These are phyloP conservation scores for Penicillium roqueforti DNA, from an alignment of 495 filamentous ascomycete species.

Conservation along the genomic window DNA sequence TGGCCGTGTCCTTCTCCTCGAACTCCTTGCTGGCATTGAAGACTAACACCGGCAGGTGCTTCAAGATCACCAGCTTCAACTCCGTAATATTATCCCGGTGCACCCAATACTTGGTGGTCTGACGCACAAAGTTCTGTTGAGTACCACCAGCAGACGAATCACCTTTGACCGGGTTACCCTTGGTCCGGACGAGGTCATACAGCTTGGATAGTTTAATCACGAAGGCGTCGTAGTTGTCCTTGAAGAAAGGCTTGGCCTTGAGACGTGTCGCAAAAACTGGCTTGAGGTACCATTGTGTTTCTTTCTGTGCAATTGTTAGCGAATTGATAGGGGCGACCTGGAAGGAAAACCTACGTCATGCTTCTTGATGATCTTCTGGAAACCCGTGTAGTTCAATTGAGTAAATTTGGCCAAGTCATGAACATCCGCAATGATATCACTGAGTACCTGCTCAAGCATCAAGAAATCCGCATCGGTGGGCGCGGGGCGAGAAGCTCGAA, in stretches of 20 bases:
- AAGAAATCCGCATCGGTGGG: constrained; percentile 87
- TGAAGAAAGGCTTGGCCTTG: constrained; percentile 95
- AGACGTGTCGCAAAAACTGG: constrained; percentile 91
- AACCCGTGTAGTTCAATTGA: constrained; percentile 97
- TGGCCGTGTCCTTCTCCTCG: constrained; percentile 80
- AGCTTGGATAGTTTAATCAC: constrained; percentile 93
- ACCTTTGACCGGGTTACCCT: constrained; percentile 87
- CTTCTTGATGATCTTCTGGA: constrained; percentile 99
- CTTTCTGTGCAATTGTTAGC: constrained; percentile 59
- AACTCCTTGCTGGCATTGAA: constrained; percentile 99
- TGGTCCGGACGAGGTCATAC: constrained; percentile 89
- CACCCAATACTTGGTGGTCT: constrained; percentile 99
- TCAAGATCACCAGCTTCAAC: constrained; percentile 92
- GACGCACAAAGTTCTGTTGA: constrained; percentile 93
- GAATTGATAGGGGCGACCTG: background rate
- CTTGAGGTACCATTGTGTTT: constrained; percentile 88
- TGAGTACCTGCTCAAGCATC: constrained; percentile 88
- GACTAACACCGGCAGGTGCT: constrained; percentile 95
- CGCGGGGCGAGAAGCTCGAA: constrained; percentile 23
- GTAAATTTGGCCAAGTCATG: constrained; percentile 98
- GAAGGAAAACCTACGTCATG: constrained; percentile 69
- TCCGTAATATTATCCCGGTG: constrained; percentile 98
- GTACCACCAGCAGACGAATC: constrained; percentile 85
- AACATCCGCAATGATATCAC: constrained; percentile 97
- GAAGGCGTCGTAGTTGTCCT: constrained; percentile 95